phyloP scores from a whole-genome alignment of 2,329 filamentous ascomycete species.

The Epichloe baconii region DNA sequence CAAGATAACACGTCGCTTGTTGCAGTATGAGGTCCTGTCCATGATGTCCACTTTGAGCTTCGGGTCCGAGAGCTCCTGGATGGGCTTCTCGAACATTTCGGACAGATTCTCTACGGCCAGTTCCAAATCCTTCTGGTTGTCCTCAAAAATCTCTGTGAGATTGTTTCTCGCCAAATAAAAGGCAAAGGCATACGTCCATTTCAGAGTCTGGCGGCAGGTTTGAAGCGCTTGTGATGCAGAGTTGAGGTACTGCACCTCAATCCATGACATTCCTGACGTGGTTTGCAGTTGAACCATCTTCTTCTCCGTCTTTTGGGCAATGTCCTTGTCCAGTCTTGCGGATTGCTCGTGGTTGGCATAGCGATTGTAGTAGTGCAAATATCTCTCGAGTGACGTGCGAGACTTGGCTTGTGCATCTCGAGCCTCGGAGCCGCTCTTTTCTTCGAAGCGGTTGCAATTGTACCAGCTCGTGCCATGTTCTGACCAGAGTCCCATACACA shows the following conservation, averaged over 20 bases:
- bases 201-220: constrained; percentile 93
- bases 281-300: constrained; percentile 97
- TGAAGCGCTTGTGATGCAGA: constrained; percentile 87
- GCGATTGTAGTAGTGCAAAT: constrained; percentile 96
- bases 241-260: constrained; percentile 94
- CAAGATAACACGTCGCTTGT: constrained; percentile 77
- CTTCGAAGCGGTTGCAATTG: constrained; percentile 95
- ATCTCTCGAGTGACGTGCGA: constrained; percentile 83
- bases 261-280: constrained; percentile 94
- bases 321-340: constrained; percentile 89
- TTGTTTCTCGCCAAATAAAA: constrained; percentile 97
- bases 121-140: constrained; percentile 96
- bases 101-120: constrained; percentile 93
- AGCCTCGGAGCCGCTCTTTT: constrained; percentile 85
- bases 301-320: constrained; percentile 92
- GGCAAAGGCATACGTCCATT: constrained; percentile 98
- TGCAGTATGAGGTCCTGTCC: constrained; percentile 97
- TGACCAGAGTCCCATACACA: constrained; percentile 99
- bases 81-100: constrained; percentile 99
- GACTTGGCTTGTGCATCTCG: constrained; percentile 86
- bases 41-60: constrained; percentile 97
- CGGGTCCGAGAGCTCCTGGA: constrained; percentile 68
- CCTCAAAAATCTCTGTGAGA: constrained; percentile 91
- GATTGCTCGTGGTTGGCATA: constrained; percentile 99
- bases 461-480: constrained; percentile 99